Evolutionary conservation across 208 protist species (phyloP), one percentile per base, ranked within the genome.

Genomic region (Angomonas ambiguus): DNA sequence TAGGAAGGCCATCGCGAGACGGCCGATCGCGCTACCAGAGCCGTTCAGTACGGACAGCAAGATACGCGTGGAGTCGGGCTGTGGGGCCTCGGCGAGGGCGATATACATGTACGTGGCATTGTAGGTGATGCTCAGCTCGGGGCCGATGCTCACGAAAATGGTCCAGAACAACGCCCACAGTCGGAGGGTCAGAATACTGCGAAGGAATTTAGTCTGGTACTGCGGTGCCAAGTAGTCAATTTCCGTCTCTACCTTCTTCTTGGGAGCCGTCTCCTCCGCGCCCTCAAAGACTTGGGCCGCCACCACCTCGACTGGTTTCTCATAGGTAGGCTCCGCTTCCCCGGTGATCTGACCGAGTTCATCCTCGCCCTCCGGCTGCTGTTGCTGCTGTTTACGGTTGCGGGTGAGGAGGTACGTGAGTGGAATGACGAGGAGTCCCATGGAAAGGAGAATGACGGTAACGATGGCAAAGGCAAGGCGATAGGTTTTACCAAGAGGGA

Each of bases 151-250:
- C 51, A 48, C 35, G 65, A 81, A 77, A 8, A 73, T n/a, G 38
- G 48, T 24, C 59, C 34, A 69, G 8, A 70, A 32, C 22, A 77
- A 27, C 18, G 20, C 28, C 77, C 77, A 82, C n/a, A 82, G 34
- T 3, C 66, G 48, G 1, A 67, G 3, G 11, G 68, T 74, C 49
- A 62, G 61, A 6, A 73, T 28, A 65, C 63, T 77, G 6, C 49
- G 51, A 20, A 70, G 42, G 68, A 82, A 82, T 11, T 30, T n/a
- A 32, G 53, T 70, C 13, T 71, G 67, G 56, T 78, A 82, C 65
- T 82, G 77, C 41, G 77, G 77, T 22, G 72, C 72, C 42, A 77
- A 67, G 49, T 71, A 82, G 51, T 82, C 76, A 3, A 77, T 55
- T 22, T 80, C 70, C n/a, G 56, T 65, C 24, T 62, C 28, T 31